These are phyloP conservation scores for Brassica nigra DNA, from an alignment of 345 rosid genomes.

Conservation along the genomic window DNA sequence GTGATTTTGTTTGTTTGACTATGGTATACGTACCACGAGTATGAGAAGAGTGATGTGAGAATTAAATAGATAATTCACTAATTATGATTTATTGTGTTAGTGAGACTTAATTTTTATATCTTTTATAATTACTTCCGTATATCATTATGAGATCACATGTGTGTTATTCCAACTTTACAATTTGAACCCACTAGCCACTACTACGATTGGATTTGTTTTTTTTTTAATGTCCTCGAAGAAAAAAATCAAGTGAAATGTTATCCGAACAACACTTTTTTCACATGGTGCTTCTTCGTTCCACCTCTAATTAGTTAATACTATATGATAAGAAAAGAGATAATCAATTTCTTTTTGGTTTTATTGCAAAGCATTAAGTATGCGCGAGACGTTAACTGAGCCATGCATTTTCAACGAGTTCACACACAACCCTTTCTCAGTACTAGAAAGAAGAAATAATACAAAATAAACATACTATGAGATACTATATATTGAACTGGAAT, in stretches of 20 bases:
- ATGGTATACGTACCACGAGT: neutral
- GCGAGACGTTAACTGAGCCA: slow-evolving; percentile 21
- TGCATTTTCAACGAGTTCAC: slow-evolving; percentile 29
- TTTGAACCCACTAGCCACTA: neutral
- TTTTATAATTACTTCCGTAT: neutral
- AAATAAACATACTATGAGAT: neutral
- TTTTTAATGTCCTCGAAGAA: neutral
- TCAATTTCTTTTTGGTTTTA: neutral
- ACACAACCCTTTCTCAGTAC: neutral
- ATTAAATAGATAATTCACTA: neutral
- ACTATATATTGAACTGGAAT: neutral
- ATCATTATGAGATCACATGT: neutral
- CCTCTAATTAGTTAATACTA: neutral
- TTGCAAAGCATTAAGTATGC: slow-evolving; percentile 14
- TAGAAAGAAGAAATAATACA: slow-evolving; percentile 12
- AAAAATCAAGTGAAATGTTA: neutral
- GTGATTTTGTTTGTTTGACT: neutral
- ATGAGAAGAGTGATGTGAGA: neutral
- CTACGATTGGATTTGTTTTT: neutral
- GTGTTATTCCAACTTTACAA: neutral
- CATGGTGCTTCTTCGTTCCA: neutral
- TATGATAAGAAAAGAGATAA: neutral
- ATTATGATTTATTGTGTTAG: neutral
- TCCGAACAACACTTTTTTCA: slow-evolving; percentile 1
- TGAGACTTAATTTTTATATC: neutral